These are phyloP conservation scores for Trichoderma koningii DNA, from an alignment of 2,329 filamentous ascomycete genomes.

Conservation along the genomic window DNA sequence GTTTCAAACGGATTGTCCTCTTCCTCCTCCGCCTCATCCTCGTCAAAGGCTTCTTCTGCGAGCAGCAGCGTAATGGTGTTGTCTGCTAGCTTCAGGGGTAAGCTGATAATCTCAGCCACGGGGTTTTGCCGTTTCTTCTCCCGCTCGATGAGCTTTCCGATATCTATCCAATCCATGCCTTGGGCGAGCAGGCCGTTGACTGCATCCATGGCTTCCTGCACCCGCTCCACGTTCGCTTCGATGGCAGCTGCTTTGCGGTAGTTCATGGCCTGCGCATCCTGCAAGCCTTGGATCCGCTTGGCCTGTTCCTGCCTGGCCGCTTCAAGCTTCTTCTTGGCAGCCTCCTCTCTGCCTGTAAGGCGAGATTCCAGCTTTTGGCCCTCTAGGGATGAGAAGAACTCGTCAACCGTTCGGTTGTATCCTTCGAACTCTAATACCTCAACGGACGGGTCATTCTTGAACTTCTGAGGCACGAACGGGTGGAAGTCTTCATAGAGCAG, in stretches of 20 bases:
- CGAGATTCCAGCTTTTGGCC: conserved; percentile 87
- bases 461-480: conserved; percentile 82
- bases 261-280: conserved; percentile 79
- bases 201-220: conserved; percentile 89
- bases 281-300: conserved; percentile 79
- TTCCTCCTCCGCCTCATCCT: conserved; percentile 57
- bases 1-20: conserved; percentile 57
- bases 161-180: conserved; percentile 97
- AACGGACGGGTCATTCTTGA: conserved; percentile 65
- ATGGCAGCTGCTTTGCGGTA: conserved; percentile 87
- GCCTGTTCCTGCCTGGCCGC: conserved; percentile 81
- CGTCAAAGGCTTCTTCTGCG: conserved; percentile 66
- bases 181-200: conserved; percentile 89
- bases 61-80: conserved; percentile 82
- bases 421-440: conserved; percentile 75
- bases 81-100: conserved; percentile 87
- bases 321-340: conserved; percentile 81
- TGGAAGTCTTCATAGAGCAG: conserved; percentile 93
- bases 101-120: conserved; percentile 81
- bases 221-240: conserved; percentile 84
- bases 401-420: conserved; percentile 92
- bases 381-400: conserved; percentile 96
- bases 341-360: conserved; percentile 77
- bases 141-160: conserved; percentile 82
- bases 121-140: conserved; percentile 80